Base-by-base conservation (phyloP, 2,329 filamentous ascomycete genomes). In the Exophiala sp. region DNA sequence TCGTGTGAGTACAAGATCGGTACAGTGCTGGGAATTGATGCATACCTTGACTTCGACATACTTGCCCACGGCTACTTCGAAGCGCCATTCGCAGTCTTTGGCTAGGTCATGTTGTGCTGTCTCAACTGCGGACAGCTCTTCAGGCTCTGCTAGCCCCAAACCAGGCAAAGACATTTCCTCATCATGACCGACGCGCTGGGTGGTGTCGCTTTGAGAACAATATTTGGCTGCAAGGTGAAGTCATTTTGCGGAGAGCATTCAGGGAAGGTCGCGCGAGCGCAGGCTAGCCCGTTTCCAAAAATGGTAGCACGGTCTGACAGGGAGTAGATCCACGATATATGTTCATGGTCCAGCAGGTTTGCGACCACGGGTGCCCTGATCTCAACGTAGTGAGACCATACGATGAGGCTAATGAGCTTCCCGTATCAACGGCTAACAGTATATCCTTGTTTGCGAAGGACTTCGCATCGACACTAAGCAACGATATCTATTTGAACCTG, bases 11-110 rank as follows among this genome's bases (percentile, higher is more conserved):
- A 14, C 10, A 12, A 35, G 32, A 32, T 40, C 29, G 35, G 38
- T 51, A 33, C 40, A 10, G n/a, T n/a, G 21, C 14, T 12, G 29
- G 11, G 18, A 35, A 40, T 12, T 38, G 38, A 18, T 44, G 4
- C 18, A 35, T 66, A 81, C 80, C 68, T 78, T 82, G 41, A 82
- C 75, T 61, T 78, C 73, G 36, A 82, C 71, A 11, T 72, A 75
- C 45, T 72, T 73, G 11, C 75, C 77, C 59, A 77, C 75, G 9
- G 85, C 79, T 41, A 89, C 84, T 66, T 89, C 80, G 72, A 92
- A 92, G 47, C 88, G 83, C 84, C 87, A 92, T 78, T 92, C 88
- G 65, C 82, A 85, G 61, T 81, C 82, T 51, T 83, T 79, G 47
- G 78, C 75, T 59, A 92, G 80, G 59, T 72, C 75, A 55, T 81